Evolutionary conservation across 192 early-diverging fungal genomes (phyloP).

Genomic region (Gigaspora rosea): DNA sequence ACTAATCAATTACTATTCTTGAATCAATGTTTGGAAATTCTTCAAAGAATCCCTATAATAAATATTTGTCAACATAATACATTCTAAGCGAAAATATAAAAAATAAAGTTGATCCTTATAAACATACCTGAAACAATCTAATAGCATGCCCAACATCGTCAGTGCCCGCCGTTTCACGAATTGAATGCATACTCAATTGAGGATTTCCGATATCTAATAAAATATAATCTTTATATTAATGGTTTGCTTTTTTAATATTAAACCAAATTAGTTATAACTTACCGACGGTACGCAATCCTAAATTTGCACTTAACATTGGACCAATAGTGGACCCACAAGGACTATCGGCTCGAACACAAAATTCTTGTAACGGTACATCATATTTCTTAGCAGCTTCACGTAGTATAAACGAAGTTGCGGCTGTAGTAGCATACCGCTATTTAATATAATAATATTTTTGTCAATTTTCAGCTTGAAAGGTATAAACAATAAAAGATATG

Average conservation of each 20-base stretch:
- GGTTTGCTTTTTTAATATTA: background rate
- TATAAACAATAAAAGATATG: background rate
- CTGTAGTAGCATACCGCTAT: constrained; percentile 79
- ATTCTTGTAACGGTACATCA: constrained; percentile 84
- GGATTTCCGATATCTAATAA: constrained; percentile 90
- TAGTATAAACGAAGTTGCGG: constrained; percentile 70
- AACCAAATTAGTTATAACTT: constrained; percentile 28
- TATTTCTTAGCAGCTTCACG: constrained; percentile 77
- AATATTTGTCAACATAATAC: background rate
- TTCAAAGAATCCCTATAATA: constrained; percentile 3
- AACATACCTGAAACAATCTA: constrained; percentile 73
- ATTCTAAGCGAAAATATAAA: background rate
- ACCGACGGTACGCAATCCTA: constrained; percentile 94
- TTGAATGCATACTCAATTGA: constrained; percentile 96
- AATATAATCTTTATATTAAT: background rate
- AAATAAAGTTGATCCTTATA: background rate
- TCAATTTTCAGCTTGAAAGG: background rate
- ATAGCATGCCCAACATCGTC: constrained; percentile 87
- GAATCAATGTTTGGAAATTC: constrained; percentile 11
- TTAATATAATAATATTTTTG: background rate
- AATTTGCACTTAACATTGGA: constrained; percentile 90
- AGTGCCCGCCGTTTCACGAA: constrained; percentile 87
- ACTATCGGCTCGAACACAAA: constrained; percentile 91
- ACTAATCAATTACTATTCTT: background rate
- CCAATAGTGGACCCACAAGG: constrained; percentile 97